A percentile compares a stretch with the other conserved stretches of the same genome.
Conservation (phyloP, 2,329 filamentous ascomycete genomes). For the Diaporthe humulicola region DNA sequence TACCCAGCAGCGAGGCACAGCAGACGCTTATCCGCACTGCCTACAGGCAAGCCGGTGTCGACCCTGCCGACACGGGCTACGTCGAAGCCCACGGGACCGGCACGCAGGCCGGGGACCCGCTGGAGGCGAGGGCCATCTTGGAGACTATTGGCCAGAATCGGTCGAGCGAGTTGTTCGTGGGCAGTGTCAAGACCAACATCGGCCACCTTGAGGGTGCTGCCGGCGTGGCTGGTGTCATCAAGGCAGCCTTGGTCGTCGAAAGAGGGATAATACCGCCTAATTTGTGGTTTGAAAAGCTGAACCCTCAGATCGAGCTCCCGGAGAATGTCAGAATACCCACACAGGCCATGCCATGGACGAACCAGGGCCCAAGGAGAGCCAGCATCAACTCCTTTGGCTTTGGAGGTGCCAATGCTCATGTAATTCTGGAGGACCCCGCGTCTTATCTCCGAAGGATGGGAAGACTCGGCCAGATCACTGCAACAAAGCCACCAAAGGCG, state of each 20-base stretch:
- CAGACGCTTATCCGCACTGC: constrained; percentile 45
- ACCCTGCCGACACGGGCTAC: constrained; percentile 38
- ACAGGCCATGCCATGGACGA: neutral
- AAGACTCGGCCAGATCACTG: too few species aligned
- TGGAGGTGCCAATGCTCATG: constrained; percentile 1
- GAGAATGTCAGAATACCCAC: constrained; percentile 24
- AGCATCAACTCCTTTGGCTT: constrained; percentile 22
- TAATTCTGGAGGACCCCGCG: constrained; percentile 10
- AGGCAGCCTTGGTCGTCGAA: constrained; percentile 3
- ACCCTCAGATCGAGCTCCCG: constrained; percentile 7
- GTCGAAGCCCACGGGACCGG: constrained; percentile 44
- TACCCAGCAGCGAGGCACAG: constrained; percentile 51
- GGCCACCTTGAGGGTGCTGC: constrained; percentile 30
- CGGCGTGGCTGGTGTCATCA: constrained; percentile 30
- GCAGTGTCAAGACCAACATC: constrained; percentile 46
- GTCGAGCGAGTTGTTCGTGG: constrained; percentile 38
- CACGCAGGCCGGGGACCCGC: neutral
- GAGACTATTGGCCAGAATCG: constrained; percentile 17
- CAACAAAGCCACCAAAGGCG: too few species aligned
- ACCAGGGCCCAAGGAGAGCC: neutral
- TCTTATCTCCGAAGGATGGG: constrained; percentile 11
- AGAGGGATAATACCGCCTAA: constrained; percentile 44
- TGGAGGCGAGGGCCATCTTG: constrained; percentile 10
- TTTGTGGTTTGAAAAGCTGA: constrained; percentile 42
- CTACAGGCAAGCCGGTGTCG: constrained; percentile 43